Conservation (phyloP, 2,329 filamentous ascomycete genomes). For the Fusarium albosuccineum region DNA sequence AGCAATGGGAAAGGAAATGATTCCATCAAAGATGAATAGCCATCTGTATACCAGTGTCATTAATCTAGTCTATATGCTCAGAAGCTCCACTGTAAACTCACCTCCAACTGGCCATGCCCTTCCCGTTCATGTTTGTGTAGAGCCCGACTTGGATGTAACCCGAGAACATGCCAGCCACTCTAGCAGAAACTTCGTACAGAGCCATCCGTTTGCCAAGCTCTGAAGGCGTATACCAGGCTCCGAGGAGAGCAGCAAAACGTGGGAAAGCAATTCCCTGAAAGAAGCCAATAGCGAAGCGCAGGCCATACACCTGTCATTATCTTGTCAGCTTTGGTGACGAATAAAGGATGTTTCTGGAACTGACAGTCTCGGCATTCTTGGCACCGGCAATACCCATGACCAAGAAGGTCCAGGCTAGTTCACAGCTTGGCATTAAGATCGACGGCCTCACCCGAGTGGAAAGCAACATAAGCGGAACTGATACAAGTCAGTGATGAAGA, state of each 20-base stretch:
- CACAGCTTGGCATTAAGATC: slow-evolving; percentile 48
- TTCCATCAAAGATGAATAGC: slow-evolving; percentile 56
- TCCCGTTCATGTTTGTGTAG: slow-evolving; percentile 51
- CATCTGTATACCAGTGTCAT: slow-evolving; percentile 46
- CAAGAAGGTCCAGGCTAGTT: slow-evolving; percentile 42
- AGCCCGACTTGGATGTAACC: slow-evolving; percentile 55
- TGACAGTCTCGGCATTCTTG: slow-evolving; percentile 40
- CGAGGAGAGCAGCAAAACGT: slow-evolving; percentile 45
- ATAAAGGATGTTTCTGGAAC: neutral
- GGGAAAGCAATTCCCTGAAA: slow-evolving; percentile 47
- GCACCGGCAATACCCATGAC: slow-evolving; percentile 45
- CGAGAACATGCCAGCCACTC: slow-evolving; percentile 45
- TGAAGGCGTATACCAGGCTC: slow-evolving; percentile 48
- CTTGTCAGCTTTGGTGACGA: neutral
- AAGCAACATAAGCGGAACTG: slow-evolving; percentile 26
- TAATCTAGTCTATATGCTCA: neutral
- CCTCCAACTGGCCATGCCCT: slow-evolving; percentile 29
- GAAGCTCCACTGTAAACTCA: neutral
- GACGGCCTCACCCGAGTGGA: slow-evolving; percentile 45
- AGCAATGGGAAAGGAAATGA: slow-evolving; percentile 33
- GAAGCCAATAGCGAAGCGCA: slow-evolving; percentile 50
- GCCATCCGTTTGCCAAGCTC: slow-evolving; percentile 49
- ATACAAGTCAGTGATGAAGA: no score
- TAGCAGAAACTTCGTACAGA: slow-evolving; percentile 40
- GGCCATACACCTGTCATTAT: slow-evolving; percentile 38